phyloP scores from a whole-genome alignment of 352 stramenopile species.

The Pythium dissimile region DNA sequence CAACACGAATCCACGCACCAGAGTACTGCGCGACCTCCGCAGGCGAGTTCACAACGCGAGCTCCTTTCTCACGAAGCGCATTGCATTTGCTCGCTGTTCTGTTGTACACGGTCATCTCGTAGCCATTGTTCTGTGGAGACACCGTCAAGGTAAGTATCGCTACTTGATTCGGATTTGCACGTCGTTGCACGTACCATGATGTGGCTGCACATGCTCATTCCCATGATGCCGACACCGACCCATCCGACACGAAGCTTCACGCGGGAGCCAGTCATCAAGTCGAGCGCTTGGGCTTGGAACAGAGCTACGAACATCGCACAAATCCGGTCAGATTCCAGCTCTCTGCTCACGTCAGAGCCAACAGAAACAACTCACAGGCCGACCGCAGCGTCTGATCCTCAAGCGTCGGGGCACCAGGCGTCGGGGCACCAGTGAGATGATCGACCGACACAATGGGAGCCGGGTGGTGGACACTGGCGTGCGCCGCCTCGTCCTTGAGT shows the following conservation, averaged over 20 bases:
- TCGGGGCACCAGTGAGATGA: conserved; percentile 15
- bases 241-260: conserved; percentile 79
- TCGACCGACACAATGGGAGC: conserved; percentile 8
- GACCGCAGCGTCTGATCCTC: conserved; percentile 57
- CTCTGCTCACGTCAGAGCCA: background rate
- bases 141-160: background rate
- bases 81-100: conserved; percentile 83
- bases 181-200: conserved; percentile 55
- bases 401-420: conserved; percentile 30
- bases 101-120: conserved; percentile 86
- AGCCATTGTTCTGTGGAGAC: conserved; percentile 75
- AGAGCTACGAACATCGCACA: conserved; percentile 35
- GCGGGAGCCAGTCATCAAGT: conserved; percentile 50
- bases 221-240: conserved; percentile 88
- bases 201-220: conserved; percentile 85
- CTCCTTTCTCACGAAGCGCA: conserved; percentile 67
- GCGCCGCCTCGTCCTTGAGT: conserved; percentile 53
- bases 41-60: conserved; percentile 64
- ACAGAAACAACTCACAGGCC: conserved; percentile 30
- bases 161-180: background rate
- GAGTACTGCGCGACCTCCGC: conserved; percentile 76
- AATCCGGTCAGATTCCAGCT: background rate
- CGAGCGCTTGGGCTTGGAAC: conserved; percentile 55
- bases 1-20: conserved; percentile 32
- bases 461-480: background rate